These are phyloP conservation scores for Byssothecium circinans DNA, from an alignment of 2,329 filamentous ascomycete genomes.

Conservation along the genomic window DNA sequence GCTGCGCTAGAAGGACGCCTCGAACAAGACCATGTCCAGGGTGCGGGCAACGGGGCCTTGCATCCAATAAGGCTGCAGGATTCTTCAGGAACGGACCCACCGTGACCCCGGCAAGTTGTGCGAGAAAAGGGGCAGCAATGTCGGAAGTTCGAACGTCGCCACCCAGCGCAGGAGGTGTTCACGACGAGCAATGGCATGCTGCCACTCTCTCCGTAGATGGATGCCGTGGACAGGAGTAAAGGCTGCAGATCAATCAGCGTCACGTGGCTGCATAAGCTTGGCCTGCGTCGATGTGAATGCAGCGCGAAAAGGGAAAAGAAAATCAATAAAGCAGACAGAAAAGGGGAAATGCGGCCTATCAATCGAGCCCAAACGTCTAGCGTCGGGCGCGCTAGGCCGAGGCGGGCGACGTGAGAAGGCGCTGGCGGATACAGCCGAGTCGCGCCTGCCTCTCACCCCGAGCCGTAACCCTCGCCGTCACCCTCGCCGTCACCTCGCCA, in stretches of 20 bases:
- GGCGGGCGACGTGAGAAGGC: not conserved
- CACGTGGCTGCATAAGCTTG: too few species aligned
- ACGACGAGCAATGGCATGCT: not conserved
- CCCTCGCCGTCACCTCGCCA: too few species aligned
- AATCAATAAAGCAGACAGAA: not conserved
- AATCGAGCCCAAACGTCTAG: slow-evolving; percentile 1
- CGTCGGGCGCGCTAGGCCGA: slow-evolving; percentile 8
- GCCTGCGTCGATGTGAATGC: not conserved
- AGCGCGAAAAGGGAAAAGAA: not conserved
- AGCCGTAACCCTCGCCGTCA: slow-evolving; percentile 7
- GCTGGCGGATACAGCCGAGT: slow-evolving; percentile 20
- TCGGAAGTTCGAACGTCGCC: slow-evolving; percentile 17
- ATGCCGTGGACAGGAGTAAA: not conserved
- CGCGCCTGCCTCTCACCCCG: slow-evolving; percentile 16
- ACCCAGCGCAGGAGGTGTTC: slow-evolving; percentile 5
- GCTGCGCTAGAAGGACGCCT: slow-evolving; percentile 33
- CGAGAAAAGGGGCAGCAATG: slow-evolving; percentile 11
- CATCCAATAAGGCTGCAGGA: slow-evolving; percentile 34
- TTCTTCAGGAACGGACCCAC: slow-evolving; percentile 30
- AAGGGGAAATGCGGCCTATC: not conserved
- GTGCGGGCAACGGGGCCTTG: slow-evolving; percentile 14
- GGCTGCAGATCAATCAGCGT: too few species aligned
- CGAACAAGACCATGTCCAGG: slow-evolving; percentile 33
- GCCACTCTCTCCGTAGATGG: not conserved
- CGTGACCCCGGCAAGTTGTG: slow-evolving; percentile 11